phyloP scores from a whole-genome alignment of 495 filamentous ascomycete genomes.

The Massariosphaeria phaeospora region DNA sequence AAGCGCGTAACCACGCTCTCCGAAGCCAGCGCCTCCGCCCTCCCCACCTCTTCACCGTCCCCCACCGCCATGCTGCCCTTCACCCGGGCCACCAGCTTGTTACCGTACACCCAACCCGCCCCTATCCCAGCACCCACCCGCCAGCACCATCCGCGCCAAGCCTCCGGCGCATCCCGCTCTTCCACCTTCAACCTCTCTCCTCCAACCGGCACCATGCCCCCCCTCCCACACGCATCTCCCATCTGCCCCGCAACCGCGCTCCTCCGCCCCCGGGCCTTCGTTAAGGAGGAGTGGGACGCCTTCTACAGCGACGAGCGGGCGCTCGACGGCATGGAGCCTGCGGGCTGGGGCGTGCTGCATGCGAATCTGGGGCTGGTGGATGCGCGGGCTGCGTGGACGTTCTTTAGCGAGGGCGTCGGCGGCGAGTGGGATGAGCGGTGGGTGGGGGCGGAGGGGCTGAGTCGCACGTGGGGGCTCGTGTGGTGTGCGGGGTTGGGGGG shows the following conservation, averaged over 20 bases:
- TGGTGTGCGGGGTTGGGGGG: conserved; percentile 58
- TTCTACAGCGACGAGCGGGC: conserved; percentile 64
- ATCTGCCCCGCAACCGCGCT: conserved; percentile 65
- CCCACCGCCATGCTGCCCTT: too few species aligned
- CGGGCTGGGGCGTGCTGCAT: conserved; percentile 82
- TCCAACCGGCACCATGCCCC: background rate
- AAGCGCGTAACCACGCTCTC: conserved; percentile 88
- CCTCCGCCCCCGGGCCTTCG: conserved; percentile 62
- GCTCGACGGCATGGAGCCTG: conserved; percentile 49
- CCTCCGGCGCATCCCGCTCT: background rate
- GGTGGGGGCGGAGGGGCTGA: conserved; percentile 83
- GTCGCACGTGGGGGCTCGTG: conserved; percentile 82
- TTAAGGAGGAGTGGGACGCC: conserved; percentile 76
- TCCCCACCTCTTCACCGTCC: too few species aligned
- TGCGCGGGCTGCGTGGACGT: conserved; percentile 62
- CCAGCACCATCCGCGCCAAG: too few species aligned
- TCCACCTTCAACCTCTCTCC: background rate
- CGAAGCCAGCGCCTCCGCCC: conserved; percentile 71
- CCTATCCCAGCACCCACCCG: too few species aligned
- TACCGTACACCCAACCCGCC: too few species aligned
- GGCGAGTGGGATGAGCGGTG: conserved; percentile 58
- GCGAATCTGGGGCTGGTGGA: conserved; percentile 77
- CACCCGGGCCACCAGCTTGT: too few species aligned
- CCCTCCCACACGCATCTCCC: conserved; percentile 90
- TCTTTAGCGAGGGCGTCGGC: conserved; percentile 55